Percentiles rank a stretch among this genome's conserved stretches.
These are phyloP conservation scores for Cladosporium sphaerospermum DNA, from an alignment of 2,329 filamentous ascomycete genomes.

Conservation along the genomic window DNA sequence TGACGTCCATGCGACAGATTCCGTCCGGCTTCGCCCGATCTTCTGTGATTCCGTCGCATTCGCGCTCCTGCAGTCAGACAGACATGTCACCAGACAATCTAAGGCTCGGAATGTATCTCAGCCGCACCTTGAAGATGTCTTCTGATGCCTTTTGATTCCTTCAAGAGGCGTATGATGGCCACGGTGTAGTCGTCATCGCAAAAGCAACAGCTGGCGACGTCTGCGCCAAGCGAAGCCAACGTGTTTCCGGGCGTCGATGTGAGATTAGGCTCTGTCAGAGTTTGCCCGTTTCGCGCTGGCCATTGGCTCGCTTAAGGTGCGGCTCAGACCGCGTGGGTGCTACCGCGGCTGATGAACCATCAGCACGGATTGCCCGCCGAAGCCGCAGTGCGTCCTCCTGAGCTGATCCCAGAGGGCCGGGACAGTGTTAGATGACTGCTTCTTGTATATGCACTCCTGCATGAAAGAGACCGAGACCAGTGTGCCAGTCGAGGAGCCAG, in stretches of 20 bases:
- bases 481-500: neutral
- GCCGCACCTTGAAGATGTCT: neutral
- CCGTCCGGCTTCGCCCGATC: constrained; percentile 9
- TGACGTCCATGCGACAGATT: constrained; percentile 9
- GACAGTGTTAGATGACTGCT: neutral
- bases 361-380: constrained; percentile 5
- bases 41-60: neutral
- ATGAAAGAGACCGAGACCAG: neutral
- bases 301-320: neutral
- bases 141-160: neutral
- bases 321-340: constrained; percentile 1
- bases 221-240: constrained; percentile 8
- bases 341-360: neutral
- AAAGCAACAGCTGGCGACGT: constrained; percentile 1
- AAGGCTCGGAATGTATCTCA: neutral
- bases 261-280: constrained; percentile 9
- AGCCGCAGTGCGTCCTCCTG: neutral
- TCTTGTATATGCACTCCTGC: neutral
- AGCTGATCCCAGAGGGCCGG: neutral
- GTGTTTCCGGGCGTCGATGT: constrained; percentile 7
- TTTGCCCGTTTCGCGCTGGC: neutral
- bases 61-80: constrained; percentile 2
- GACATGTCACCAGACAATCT: neutral
- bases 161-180: neutral
- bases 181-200: constrained; percentile 2